Conservation (phyloP, 2,329 filamentous ascomycete species). For the Tolypocladium tundrense region DNA sequence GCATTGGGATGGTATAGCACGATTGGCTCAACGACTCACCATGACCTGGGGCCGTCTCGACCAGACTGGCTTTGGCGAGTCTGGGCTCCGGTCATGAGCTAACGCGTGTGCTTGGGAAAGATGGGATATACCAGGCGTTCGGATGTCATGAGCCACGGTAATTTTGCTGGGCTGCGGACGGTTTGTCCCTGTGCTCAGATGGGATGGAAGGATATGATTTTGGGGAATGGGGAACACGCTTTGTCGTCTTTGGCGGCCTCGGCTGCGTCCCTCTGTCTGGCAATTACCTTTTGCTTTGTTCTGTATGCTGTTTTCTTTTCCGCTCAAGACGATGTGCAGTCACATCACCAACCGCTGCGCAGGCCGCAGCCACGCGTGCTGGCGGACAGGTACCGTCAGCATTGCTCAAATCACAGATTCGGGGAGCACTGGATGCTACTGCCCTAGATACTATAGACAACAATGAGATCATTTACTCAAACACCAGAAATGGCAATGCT, state of each 20-base stretch:
- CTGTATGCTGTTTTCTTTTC: background rate
- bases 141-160: constrained; percentile 4
- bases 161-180: constrained; percentile 3
- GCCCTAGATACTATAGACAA: background rate
- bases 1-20: background rate
- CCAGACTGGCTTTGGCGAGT: background rate
- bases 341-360: constrained; percentile 1
- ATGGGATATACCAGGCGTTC: constrained; percentile 7
- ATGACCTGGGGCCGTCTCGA: background rate
- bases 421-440: constrained; percentile 1
- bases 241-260: background rate
- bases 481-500: background rate
- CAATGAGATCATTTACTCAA: background rate
- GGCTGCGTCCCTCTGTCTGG: background rate
- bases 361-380: constrained; percentile 4
- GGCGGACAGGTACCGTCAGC: constrained; percentile 5
- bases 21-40: background rate
- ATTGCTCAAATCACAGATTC: background rate
- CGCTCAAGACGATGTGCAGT: background rate
- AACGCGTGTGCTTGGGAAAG: constrained; percentile 1
- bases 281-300: background rate
- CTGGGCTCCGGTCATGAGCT: background rate
- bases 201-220: background rate
- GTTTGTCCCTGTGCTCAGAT: background rate
- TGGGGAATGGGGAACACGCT: background rate